phyloP scores from a whole-genome alignment of 805 yeast genomes.

The Candida patagonica region DNA sequence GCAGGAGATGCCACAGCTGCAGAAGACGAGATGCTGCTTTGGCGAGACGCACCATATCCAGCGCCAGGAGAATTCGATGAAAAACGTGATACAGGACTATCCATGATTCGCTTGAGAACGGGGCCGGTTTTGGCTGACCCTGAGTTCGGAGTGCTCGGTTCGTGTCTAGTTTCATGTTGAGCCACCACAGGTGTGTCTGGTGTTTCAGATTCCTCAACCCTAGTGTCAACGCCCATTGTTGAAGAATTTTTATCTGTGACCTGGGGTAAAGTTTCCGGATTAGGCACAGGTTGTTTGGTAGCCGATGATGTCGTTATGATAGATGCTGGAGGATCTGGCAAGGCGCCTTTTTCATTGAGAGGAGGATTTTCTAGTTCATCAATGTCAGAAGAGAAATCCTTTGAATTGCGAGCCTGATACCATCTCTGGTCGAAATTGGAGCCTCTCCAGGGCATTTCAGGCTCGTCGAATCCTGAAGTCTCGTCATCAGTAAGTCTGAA shows the following conservation, averaged over 20 bases:
- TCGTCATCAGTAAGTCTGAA: constrained; percentile 6
- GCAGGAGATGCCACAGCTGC: too few relatives aligned
- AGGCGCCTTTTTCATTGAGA: neutral
- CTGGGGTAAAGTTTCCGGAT: neutral
- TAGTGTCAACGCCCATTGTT: neutral
- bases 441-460: constrained; percentile 15
- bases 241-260: neutral
- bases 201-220: neutral
- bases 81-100: neutral
- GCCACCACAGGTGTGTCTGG: neutral
- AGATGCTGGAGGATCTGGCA: neutral
- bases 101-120: neutral
- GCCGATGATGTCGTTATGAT: neutral
- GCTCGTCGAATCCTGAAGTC: constrained; percentile 6
- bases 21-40: too few relatives aligned
- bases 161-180: neutral
- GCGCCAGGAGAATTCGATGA: neutral
- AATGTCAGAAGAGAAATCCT: neutral
- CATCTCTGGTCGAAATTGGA: constrained; percentile 12
- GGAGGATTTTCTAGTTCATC: neutral
- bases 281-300: neutral
- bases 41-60: too few relatives aligned
- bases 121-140: constrained; percentile 6
- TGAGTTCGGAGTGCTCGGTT: neutral
- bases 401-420: constrained; percentile 1